Percentiles rank a stretch among this genome's conserved stretches.
phyloP scores from a whole-genome alignment of 2,329 filamentous ascomycete species.

The Fusarium begoniae region DNA sequence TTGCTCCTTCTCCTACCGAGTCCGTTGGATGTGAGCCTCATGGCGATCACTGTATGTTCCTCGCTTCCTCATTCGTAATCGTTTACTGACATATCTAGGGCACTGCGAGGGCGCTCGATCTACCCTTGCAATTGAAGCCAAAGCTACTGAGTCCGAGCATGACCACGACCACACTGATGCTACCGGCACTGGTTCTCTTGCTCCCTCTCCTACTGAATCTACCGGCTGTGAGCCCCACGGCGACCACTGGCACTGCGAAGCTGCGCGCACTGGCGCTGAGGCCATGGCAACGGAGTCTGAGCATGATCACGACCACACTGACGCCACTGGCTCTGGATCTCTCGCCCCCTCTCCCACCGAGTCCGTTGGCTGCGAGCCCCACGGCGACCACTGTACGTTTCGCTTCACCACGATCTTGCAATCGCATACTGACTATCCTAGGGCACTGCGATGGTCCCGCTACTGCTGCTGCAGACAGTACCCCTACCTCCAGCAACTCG shows the following conservation, averaged over 20 bases:
- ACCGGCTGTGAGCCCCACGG: conserved; percentile 37
- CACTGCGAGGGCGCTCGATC: conserved; percentile 35
- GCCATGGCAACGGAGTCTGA: conserved; percentile 19
- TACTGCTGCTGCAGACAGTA: conserved; percentile 8
- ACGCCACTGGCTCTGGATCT: not conserved
- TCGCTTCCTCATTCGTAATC: not conserved
- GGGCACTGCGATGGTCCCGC: conserved; percentile 39
- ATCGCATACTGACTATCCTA: not conserved
- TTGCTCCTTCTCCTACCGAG: conserved; percentile 32
- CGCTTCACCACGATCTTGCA: accelerated
- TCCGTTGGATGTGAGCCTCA: conserved; percentile 36
- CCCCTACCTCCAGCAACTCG: conserved; percentile 4
- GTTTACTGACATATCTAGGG: conserved; percentile 1
- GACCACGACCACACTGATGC: not conserved
- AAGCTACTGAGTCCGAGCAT: conserved; percentile 10
- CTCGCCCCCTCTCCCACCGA: conserved; percentile 34
- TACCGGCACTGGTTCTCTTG: not conserved
- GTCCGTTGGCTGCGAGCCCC: conserved; percentile 36
- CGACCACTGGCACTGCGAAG: conserved; percentile 41
- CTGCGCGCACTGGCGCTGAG: conserved; percentile 23
- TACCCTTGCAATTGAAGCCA: conserved; percentile 4
- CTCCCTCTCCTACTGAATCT: conserved; percentile 36
- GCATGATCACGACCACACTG: not conserved
- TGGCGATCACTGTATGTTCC: conserved; percentile 30
- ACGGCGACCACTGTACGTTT: conserved; percentile 38